These are phyloP conservation scores for Nemania abortiva DNA, from an alignment of 2,329 filamentous ascomycete species.

Conservation along the genomic window DNA sequence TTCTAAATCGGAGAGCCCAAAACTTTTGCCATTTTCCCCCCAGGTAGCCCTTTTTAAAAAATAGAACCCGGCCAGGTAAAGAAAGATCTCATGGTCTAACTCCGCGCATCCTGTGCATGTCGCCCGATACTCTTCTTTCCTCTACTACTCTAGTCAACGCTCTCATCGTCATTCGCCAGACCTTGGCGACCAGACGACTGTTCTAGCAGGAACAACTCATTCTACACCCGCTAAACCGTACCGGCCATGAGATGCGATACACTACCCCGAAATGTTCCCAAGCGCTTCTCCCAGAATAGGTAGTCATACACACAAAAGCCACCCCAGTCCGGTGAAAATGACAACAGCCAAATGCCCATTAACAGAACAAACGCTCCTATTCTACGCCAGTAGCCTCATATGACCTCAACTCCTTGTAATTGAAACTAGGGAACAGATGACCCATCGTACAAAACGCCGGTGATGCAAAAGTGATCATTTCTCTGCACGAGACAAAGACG, in stretches of 20 bases:
- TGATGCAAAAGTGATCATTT: conserved; percentile 32
- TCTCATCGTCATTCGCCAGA: conserved; percentile 25
- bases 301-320: conserved; percentile 31
- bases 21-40: conserved; percentile 28
- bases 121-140: conserved; percentile 16
- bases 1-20: conserved; percentile 37
- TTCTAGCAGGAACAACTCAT: conserved; percentile 21
- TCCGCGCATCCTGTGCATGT: conserved; percentile 21
- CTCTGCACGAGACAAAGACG: conserved; percentile 18
- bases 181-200: conserved; percentile 12
- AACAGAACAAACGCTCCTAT: conserved; percentile 35
- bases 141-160: conserved; percentile 28
- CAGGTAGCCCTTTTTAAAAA: conserved; percentile 18
- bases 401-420: conserved; percentile 42
- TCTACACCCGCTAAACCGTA: conserved; percentile 7
- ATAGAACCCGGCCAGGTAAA: conserved; percentile 11
- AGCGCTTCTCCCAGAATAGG: conserved; percentile 27
- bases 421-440: conserved; percentile 23
- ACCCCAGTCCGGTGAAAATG: conserved; percentile 26
- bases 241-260: conserved; percentile 10
- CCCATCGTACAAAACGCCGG: conserved; percentile 42
- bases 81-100: conserved; percentile 36
- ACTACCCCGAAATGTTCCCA: conserved; percentile 12
- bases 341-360: conserved; percentile 26
- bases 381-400: conserved; percentile 34